Percentiles rank a stretch among this genome's conserved stretches.
Conservation (phyloP, 305 asterid species). For the Andrographis paniculata region DNA sequence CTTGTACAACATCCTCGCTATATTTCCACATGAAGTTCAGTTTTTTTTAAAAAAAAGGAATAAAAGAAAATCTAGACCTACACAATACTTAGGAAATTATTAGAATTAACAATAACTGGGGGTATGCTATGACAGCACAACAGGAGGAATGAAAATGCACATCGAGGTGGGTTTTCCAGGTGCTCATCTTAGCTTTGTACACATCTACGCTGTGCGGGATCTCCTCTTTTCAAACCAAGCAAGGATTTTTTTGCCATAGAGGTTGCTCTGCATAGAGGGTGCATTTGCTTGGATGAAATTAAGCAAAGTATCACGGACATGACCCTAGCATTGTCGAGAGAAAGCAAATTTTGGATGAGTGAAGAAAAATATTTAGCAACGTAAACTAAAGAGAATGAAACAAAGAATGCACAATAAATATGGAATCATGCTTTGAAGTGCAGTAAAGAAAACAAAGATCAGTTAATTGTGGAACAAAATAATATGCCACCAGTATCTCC, state of each 20-base stretch:
- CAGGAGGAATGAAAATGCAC: too few relatives aligned
- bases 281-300: constrained; percentile 27
- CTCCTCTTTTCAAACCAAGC: constrained; percentile 36
- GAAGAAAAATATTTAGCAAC: background rate
- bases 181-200: constrained; percentile 10
- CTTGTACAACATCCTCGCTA: background rate
- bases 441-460: too few relatives aligned
- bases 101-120: background rate
- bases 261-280: constrained; percentile 46
- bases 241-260: constrained; percentile 58
- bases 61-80: background rate
- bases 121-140: background rate
- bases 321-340: constrained; percentile 33
- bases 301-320: constrained; percentile 18
- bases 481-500: too few relatives aligned
- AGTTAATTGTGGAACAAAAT: too few relatives aligned
- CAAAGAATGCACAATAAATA: too few relatives aligned
- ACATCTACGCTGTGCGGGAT: constrained; percentile 16
- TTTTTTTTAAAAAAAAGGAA: too few relatives aligned
- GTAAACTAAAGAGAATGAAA: background rate
- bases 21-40: too few relatives aligned
- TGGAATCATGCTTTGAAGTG: too few relatives aligned
- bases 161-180: background rate
- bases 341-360: constrained; percentile 1
- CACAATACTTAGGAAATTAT: background rate